Evolutionary conservation across 371 early-diverging fungal species (phyloP).

Genomic region (Mucor piriformis): DNA sequence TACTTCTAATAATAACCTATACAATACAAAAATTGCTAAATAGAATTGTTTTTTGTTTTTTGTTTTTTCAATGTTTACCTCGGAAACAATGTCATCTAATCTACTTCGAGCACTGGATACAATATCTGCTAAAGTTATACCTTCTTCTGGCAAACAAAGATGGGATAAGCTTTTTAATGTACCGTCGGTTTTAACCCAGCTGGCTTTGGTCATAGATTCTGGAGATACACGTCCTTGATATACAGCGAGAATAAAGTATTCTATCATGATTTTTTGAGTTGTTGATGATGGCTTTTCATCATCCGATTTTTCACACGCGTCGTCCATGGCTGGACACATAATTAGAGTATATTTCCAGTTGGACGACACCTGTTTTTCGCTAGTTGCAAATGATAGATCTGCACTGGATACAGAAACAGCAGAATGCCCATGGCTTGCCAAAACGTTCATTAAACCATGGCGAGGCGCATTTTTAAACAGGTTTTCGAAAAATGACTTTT

Average conservation of each 20-base stretch:
- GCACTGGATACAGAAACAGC: conserved; percentile 37
- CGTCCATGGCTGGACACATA: conserved; percentile 22
- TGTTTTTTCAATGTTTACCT: conserved; percentile 22
- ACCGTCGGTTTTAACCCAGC: not conserved
- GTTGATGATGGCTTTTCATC: not conserved
- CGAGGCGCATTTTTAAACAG: conserved; percentile 70
- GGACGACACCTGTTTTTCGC: not conserved
- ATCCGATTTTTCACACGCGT: not conserved
- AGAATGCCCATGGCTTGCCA: conserved; percentile 16
- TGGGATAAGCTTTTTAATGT: not conserved
- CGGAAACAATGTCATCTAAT: conserved; percentile 39
- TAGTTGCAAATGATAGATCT: conserved; percentile 27
- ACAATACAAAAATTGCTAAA: too few relatives aligned
- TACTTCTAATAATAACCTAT: conserved; percentile 40
- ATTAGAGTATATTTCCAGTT: conserved; percentile 44
- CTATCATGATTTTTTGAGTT: conserved; percentile 16
- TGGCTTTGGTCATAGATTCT: conserved; percentile 22
- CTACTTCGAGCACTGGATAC: conserved; percentile 31
- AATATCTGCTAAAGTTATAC: conserved; percentile 35
- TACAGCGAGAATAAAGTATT: conserved; percentile 43
- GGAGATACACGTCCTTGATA: conserved; percentile 30
- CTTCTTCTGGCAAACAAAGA: conserved; percentile 28
- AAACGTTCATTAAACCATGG: conserved; percentile 57
- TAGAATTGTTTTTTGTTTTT: not conserved
- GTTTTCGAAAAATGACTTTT: conserved; percentile 64